These are phyloP conservation scores for Gossypium ekmanianum DNA, from an alignment of 345 rosid genomes.

Conservation along the genomic window DNA sequence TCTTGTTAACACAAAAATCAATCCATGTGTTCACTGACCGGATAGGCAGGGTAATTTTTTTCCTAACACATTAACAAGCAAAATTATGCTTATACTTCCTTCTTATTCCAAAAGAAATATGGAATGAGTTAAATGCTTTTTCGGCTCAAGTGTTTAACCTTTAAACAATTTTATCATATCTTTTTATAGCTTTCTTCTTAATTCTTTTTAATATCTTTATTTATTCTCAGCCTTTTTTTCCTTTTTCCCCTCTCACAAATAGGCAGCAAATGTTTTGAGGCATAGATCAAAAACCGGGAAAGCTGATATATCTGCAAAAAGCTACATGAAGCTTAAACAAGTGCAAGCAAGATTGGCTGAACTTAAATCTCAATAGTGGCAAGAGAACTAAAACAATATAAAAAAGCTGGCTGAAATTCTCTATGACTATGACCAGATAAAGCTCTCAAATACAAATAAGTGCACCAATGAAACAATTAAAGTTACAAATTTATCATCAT, in stretches of 20 bases:
- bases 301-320: constrained; percentile 68
- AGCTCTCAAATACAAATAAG: not conserved
- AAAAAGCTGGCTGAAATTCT: not conserved
- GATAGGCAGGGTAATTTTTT: not conserved
- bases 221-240: not conserved
- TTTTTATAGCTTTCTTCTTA: not conserved
- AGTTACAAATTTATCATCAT: not conserved
- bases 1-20: not conserved
- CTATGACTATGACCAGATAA: not conserved
- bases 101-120: not conserved
- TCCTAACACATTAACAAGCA: too few species aligned
- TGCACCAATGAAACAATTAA: too few species aligned
- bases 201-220: not conserved
- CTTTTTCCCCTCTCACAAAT: constrained; percentile 3
- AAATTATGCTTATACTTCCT: not conserved
- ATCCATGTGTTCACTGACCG: not conserved
- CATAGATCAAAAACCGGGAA: constrained; percentile 69
- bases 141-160: not conserved
- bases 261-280: constrained; percentile 81
- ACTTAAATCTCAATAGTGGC: constrained; percentile 56
- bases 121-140: constrained; percentile 4
- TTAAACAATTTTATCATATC: not conserved
- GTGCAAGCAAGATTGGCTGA: constrained; percentile 72
- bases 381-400: not conserved
- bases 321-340: constrained; percentile 59